Base-by-base conservation (phyloP, 352 stramenopile species). In the Globisporangium sylvaticum region DNA sequence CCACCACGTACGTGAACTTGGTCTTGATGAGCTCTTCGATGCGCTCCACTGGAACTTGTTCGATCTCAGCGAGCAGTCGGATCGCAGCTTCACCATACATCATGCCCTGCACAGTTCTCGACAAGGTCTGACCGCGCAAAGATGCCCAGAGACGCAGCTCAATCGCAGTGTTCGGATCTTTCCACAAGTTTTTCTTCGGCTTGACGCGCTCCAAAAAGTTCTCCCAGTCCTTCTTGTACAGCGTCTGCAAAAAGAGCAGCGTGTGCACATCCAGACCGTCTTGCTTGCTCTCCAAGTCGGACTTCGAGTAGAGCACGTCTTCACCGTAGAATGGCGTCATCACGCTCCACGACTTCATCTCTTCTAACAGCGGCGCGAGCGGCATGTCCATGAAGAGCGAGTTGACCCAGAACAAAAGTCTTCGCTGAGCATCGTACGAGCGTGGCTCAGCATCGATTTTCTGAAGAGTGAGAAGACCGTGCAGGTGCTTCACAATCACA, bases 371-470 rank as follows among this genome's bases (percentile, higher is more conserved):
- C 15, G 97, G 97, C 14, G 97, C 96, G 63, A 97, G 77, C 0
- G 97, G 97, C 89, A 99, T 98, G 72, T 99, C 97, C 97, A 99
- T 99, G 78, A 99, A 99, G n/a, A 99, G 74, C 64, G 97, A 99
- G 73, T 99, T 99, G 27, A 99, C 95, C 69, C 99, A 99, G 81
- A 99, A 99, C 7, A 98, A 93, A 29, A 99, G 75, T 27, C 97
- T 92, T 24, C 97, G 89, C 31, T 91, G 90, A 0, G 93, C 97
- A 77, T 99, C 97, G 65, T 97, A 97, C 27, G 94, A 98, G 50
- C 95, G 96, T 18, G 97, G 97, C 77, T 99, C 97, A 1, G 97
- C 96, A 71, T 99, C 97, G 62, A 98, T 97, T 46, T 97, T 98
- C 68, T 99, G 96, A 65, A 98, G 87, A 22, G 92, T 98, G 31